Percentiles rank a stretch among this genome's conserved stretches.
These are phyloP conservation scores for Trypanosoma rangeli DNA, from an alignment of 208 protist species.

Conservation along the genomic window DNA sequence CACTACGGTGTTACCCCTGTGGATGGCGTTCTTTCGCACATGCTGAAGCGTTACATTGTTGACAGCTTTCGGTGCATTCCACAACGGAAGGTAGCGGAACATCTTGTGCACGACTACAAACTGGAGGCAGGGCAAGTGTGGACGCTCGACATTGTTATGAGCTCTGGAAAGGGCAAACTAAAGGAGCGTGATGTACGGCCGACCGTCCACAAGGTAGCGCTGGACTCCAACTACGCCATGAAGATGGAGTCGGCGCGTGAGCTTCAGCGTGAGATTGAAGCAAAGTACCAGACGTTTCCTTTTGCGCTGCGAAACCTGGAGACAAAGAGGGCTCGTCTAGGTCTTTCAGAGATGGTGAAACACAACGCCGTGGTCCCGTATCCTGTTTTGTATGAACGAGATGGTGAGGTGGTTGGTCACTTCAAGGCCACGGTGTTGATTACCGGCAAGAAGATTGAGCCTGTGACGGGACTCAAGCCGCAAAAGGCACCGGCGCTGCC, in stretches of 20 bases:
- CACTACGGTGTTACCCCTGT: constrained; percentile 94
- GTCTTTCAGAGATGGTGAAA: constrained; percentile 95
- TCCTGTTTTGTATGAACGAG: constrained; percentile 95
- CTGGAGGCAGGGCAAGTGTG: constrained; percentile 91
- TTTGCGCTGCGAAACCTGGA: constrained; percentile 95
- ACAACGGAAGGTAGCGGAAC: constrained; percentile 86
- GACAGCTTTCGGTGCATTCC: constrained; percentile 97
- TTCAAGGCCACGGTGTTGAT: constrained; percentile 92
- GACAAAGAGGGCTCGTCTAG: constrained; percentile 93
- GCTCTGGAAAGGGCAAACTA: constrained; percentile 90
- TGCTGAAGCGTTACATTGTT: constrained; percentile 97
- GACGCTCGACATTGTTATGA: constrained; percentile 90
- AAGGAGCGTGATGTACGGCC: constrained; percentile 87
- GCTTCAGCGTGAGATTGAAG: constrained; percentile 95
- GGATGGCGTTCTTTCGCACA: constrained; percentile 98
- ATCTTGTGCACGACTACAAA: constrained; percentile 95
- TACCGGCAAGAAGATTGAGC: constrained; percentile 88
- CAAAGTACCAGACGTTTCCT: constrained; percentile 94
- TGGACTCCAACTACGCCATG: constrained; percentile 95
- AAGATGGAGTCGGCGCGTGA: constrained; percentile 97
- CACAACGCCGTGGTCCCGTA: constrained; percentile 96
- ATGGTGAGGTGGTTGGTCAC: constrained; percentile 90
- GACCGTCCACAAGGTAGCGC: constrained; percentile 95
- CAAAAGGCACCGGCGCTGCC: constrained; percentile 79
- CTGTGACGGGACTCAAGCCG: constrained; percentile 84